Evolutionary conservation across 1,139 yeast species (phyloP).

Genomic region (Yamadazyma songkhlaensis): DNA sequence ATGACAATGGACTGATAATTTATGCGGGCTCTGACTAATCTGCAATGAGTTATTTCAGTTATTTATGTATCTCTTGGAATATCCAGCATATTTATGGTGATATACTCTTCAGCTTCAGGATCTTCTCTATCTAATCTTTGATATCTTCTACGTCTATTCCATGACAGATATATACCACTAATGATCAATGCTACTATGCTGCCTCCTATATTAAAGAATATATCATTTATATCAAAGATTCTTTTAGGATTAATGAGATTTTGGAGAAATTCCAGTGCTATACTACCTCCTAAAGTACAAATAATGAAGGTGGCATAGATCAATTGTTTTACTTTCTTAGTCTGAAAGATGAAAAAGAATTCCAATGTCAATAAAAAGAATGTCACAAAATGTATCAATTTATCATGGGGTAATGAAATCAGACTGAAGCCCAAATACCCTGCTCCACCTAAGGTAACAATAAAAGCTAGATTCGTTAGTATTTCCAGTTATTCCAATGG

Average conservation of each 20-base stretch:
- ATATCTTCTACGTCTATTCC: background rate
- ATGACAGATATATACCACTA: slow-evolving; percentile 13
- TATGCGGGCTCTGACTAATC: too few species aligned
- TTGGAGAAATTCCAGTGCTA: slow-evolving; percentile 54
- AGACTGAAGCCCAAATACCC: slow-evolving; percentile 53
- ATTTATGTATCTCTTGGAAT: slow-evolving; percentile 1
- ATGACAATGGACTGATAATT: too few species aligned
- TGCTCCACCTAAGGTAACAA: slow-evolving; percentile 26
- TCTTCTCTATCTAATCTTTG: slow-evolving; percentile 1
- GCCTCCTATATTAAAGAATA: slow-evolving; percentile 40
- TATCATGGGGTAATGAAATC: slow-evolving; percentile 49
- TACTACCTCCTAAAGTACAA: slow-evolving; percentile 45
- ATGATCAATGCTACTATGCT: slow-evolving; percentile 25
- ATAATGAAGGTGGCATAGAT: slow-evolving; percentile 39
- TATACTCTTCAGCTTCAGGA: slow-evolving; percentile 8
- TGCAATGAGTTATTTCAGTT: too few species aligned
- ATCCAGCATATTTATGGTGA: slow-evolving; percentile 11
- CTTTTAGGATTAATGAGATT: slow-evolving; percentile 42
- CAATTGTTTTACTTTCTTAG: slow-evolving; percentile 33
- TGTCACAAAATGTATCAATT: slow-evolving; percentile 47
- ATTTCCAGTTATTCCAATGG: background rate
- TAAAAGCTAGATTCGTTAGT: slow-evolving; percentile 20
- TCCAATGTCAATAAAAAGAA: slow-evolving; percentile 50
- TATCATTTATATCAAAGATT: slow-evolving; percentile 49
- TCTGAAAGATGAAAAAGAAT: slow-evolving; percentile 55